phyloP scores from a whole-genome alignment of 805 yeast genomes.

The Candida alai region DNA sequence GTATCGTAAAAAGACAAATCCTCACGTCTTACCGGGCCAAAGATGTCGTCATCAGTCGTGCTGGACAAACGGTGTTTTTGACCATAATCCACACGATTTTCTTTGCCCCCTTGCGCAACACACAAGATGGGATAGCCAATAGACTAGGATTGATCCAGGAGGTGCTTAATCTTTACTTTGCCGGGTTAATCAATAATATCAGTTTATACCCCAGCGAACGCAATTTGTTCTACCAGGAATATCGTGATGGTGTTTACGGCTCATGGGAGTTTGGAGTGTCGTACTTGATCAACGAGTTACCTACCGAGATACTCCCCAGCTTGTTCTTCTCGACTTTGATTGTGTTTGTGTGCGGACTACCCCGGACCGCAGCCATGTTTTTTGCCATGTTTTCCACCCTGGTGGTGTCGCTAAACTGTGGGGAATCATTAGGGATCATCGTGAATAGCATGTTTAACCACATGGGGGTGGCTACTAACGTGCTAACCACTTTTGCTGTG shows the following conservation, averaged over 20 bases:
- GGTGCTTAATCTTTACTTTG: slow-evolving; percentile 65
- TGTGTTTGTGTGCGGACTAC: slow-evolving; percentile 71
- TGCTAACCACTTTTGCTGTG: slow-evolving; percentile 62
- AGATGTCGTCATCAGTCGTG: slow-evolving; percentile 61
- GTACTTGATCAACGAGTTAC: slow-evolving; percentile 62
- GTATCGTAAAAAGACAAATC: slow-evolving; percentile 31
- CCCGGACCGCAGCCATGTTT: slow-evolving; percentile 61
- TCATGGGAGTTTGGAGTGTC: slow-evolving; percentile 57
- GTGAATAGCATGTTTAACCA: slow-evolving; percentile 71
- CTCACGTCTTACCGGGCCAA: slow-evolving; percentile 33
- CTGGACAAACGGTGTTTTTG: slow-evolving; percentile 59
- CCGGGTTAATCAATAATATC: slow-evolving; percentile 76
- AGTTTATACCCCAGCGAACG: slow-evolving; percentile 73
- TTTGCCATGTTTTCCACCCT: slow-evolving; percentile 59
- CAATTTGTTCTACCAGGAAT: slow-evolving; percentile 74
- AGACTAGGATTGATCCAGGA: slow-evolving; percentile 77
- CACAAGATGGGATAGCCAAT: slow-evolving; percentile 52
- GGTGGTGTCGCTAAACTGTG: slow-evolving; percentile 59
- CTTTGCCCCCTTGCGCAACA: slow-evolving; percentile 43
- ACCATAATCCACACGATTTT: slow-evolving; percentile 65
- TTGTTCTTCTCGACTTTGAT: slow-evolving; percentile 56
- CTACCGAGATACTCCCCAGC: slow-evolving; percentile 60
- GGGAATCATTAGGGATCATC: slow-evolving; percentile 81
- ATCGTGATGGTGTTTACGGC: slow-evolving; percentile 67
- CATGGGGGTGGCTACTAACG: slow-evolving; percentile 76